Conservation (phyloP, 306 rosid species). For the Parietaria judaica region DNA sequence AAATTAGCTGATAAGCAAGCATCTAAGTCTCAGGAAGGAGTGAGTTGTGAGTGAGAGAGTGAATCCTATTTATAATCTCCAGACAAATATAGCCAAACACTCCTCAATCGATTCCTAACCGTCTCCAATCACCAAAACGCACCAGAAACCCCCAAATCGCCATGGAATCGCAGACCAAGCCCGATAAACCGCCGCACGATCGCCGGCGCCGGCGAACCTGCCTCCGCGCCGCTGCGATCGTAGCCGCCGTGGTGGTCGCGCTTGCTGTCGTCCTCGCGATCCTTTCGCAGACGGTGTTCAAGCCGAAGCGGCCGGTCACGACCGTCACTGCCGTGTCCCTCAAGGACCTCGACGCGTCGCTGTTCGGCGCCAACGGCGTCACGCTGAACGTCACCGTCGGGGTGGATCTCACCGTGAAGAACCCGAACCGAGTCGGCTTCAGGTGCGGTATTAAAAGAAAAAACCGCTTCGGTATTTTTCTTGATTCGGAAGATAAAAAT, state of each 20-base stretch:
- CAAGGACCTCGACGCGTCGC: constrained; percentile 18
- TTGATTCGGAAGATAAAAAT: too few species aligned
- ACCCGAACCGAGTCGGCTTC: constrained; percentile 48
- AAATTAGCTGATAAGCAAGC: too few species aligned
- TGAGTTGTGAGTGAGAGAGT: too few species aligned
- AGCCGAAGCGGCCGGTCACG: constrained; percentile 25
- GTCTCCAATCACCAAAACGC: not conserved
- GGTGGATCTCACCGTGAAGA: constrained; percentile 29
- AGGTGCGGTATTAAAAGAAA: too few species aligned
- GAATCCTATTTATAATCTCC: too few species aligned
- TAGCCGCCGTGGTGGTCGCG: not conserved
- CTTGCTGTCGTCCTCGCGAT: constrained; percentile 17
- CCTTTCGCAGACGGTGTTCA: constrained; percentile 45
- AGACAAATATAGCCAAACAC: too few species aligned
- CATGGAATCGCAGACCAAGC: not conserved
- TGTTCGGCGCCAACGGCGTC: constrained; percentile 12
- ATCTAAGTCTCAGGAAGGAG: too few species aligned
- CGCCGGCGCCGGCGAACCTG: constrained; percentile 20
- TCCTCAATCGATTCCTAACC: too few species aligned
- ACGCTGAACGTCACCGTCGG: constrained; percentile 38
- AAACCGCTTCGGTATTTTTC: too few species aligned
- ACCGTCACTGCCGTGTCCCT: constrained; percentile 22
- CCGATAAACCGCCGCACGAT: not conserved
- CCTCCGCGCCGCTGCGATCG: not conserved
- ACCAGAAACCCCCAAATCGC: not conserved